A percentile compares a stretch with the other conserved stretches of the same genome.
phyloP scores from a whole-genome alignment of 1,284 basidiomycete species.

The Rhodotorula sp. region DNA sequence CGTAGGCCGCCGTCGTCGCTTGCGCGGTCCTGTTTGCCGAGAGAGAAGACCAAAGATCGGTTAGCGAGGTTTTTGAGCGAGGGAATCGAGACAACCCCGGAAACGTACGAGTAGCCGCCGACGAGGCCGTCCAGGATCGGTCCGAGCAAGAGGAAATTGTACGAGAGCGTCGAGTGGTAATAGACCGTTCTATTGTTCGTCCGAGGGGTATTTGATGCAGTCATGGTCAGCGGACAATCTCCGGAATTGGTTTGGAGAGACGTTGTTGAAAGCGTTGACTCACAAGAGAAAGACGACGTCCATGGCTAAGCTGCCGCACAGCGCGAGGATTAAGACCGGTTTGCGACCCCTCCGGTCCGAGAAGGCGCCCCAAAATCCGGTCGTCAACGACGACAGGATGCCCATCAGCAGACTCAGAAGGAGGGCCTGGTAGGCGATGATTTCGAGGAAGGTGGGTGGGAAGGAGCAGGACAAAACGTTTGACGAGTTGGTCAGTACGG shows the following conservation, averaged over 20 bases:
- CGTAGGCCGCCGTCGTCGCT: constrained; percentile 36
- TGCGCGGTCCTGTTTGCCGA: constrained; percentile 29
- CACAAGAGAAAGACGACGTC: constrained; percentile 40
- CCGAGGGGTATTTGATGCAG: too few species aligned
- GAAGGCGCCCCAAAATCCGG: constrained; percentile 37
- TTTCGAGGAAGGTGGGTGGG: too few species aligned
- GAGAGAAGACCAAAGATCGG: neutral
- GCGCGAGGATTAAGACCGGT: constrained; percentile 33
- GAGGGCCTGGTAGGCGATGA: constrained; percentile 10
- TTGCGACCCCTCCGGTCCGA: constrained; percentile 31
- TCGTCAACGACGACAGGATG: constrained; percentile 30
- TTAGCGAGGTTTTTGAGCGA: neutral
- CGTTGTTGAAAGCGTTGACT: neutral
- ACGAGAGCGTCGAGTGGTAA: constrained; percentile 34
- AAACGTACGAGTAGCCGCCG: constrained; percentile 27
- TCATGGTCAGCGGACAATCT: neutral
- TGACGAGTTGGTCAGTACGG: too few species aligned
- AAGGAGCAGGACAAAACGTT: too few species aligned
- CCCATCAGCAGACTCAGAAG: constrained; percentile 35
- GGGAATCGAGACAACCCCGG: neutral
- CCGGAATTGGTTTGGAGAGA: too few species aligned
- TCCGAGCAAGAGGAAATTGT: constrained; percentile 39
- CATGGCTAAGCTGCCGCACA: constrained; percentile 35
- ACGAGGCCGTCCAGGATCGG: constrained; percentile 37
- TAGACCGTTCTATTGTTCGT: constrained; percentile 28